phyloP scores from a whole-genome alignment of 768 basidiomycete genomes.

The Lentinula sp. region DNA sequence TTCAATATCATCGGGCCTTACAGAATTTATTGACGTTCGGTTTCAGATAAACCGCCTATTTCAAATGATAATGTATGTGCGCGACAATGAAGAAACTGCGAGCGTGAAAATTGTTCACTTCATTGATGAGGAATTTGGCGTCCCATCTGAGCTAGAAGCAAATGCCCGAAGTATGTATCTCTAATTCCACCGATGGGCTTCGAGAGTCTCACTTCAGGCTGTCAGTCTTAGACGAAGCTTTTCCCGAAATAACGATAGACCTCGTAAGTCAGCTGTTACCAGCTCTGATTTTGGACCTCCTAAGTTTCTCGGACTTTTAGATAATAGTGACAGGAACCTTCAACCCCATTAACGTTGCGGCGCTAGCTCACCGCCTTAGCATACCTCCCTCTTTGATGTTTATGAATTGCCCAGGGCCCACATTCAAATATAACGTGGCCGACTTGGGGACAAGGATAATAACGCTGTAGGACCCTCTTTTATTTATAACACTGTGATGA shows the following conservation, averaged over 20 bases:
- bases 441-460: slow-evolving; percentile 52
- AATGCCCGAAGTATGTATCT: slow-evolving; percentile 27
- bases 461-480: neutral
- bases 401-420: slow-evolving; percentile 50
- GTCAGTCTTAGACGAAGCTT: slow-evolving; percentile 53
- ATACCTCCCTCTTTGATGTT: slow-evolving; percentile 56
- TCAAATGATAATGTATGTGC: slow-evolving; percentile 60
- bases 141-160: slow-evolving; percentile 68
- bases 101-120: slow-evolving; percentile 67
- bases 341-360: slow-evolving; percentile 38
- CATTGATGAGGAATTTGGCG: slow-evolving; percentile 39
- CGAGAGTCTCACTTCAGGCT: neutral
- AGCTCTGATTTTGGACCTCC: neutral
- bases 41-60: slow-evolving; percentile 59
- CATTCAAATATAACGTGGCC: slow-evolving; percentile 33
- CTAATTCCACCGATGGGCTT: neutral
- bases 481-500: too few relatives aligned
- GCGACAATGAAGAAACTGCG: slow-evolving; percentile 64
- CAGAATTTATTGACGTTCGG: too few relatives aligned
- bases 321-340: slow-evolving; percentile 39
- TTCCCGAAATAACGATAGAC: slow-evolving; percentile 60
- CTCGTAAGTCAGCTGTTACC: slow-evolving; percentile 30
- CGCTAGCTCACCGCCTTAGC: slow-evolving; percentile 39
- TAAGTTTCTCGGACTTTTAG: slow-evolving; percentile 18
- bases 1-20: too few relatives aligned